Conservation (phyloP, 805 yeast species). For the Metschnikowia kofuensis region DNA sequence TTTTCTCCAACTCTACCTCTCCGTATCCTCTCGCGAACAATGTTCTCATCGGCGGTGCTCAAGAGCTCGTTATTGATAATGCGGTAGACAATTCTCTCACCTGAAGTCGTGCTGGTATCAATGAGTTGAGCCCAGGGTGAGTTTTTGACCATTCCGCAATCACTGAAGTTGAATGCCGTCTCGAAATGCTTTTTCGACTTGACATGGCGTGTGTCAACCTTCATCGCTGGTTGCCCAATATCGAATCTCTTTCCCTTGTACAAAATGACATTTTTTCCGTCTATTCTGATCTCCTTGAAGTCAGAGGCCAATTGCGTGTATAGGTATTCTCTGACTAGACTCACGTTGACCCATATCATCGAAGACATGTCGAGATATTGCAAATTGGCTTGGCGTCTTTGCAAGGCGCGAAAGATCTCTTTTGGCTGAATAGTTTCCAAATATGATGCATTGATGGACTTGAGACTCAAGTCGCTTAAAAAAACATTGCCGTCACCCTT, state of each 20-base stretch:
- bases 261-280: constrained; percentile 6
- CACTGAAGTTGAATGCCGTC: constrained; percentile 35
- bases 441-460: constrained; percentile 33
- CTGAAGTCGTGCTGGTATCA: constrained; percentile 9
- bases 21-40: constrained; percentile 33
- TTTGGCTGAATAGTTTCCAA: constrained; percentile 30
- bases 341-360: constrained; percentile 48
- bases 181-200: background rate
- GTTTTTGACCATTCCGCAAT: constrained; percentile 49
- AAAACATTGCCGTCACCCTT: constrained; percentile 30
- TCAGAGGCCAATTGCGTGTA: constrained; percentile 1
- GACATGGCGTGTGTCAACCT: background rate
- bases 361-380: constrained; percentile 40
- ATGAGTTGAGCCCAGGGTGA: constrained; percentile 43
- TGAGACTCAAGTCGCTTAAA: constrained; percentile 40
- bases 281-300: constrained; percentile 1
- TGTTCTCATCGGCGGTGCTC: constrained; percentile 27
- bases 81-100: constrained; percentile 16
- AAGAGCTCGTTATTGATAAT: constrained; percentile 32
- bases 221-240: background rate
- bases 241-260: constrained; percentile 7
- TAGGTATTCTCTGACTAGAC: constrained; percentile 33
- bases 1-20: constrained; percentile 45
- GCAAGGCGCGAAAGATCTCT: constrained; percentile 25
- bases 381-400: constrained; percentile 21